Base-by-base conservation (phyloP, 2,329 filamentous ascomycete genomes). In the Coleophoma cylindrospora region DNA sequence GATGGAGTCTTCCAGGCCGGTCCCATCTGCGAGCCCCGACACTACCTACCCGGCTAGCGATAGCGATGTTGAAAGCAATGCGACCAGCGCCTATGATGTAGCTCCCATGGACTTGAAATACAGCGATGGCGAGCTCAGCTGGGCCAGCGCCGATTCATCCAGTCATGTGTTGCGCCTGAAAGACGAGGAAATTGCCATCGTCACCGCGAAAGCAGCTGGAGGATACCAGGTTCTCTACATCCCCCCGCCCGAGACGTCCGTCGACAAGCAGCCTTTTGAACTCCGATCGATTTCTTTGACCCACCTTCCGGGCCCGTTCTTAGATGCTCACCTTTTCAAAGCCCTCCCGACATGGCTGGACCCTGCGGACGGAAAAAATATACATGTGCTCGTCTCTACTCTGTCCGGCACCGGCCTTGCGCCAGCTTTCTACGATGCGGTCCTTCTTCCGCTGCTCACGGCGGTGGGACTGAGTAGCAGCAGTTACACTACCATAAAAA, bases 341-440 rank as follows among this genome's bases (percentile, higher is more conserved):
- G 56, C 57, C 3, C 51, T 73, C 7, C 77, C 78, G 0, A 44
- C 57, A 2, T 66, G 77, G 52, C 64, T 51, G 34, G 53, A 45
- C 43, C 57, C 17, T 15, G 49, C 43, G n/a, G n/a, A 33, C 9
- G 21, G 36, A 21, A 49, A 45, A 5, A 53, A 64, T 8, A 54
- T 84, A n/a, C 76, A 88, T 58, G 72, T 90, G 15, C 65, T 91
- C 19, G 74, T 91, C 15, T 91, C 87, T 1, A 83, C 77, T 0
- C 71, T 72, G 17, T 88, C 87, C 0, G 87, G 87, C 13, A 77
- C 76, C 1, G 76, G 80, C 1, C 70, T 73, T 13, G 83, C 86
- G 0, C 63, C 70, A 32, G 55, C 61, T 1, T 82, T 86, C 56
- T 88, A 79, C 66, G 63, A 77, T 1, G 53, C 66, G 4, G 73